Percentiles rank a stretch among this genome's conserved stretches.
phyloP scores from a whole-genome alignment of 2,329 filamentous ascomycete genomes.

The Aspergillus sojae region DNA sequence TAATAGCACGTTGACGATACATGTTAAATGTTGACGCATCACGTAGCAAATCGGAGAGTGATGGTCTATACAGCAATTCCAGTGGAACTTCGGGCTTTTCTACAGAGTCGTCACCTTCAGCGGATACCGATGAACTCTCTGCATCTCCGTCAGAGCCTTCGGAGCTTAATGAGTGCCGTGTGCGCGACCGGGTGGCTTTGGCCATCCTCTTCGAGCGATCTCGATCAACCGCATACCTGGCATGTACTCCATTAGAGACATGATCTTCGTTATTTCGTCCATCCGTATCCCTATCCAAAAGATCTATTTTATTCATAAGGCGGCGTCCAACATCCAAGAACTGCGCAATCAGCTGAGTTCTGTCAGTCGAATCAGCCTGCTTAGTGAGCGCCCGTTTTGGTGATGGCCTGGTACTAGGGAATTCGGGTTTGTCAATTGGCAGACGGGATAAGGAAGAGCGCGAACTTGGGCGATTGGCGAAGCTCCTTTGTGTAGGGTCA shows the following conservation, averaged over 20 bases:
- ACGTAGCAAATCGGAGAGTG: conserved; percentile 53
- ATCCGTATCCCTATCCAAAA: conserved; percentile 26
- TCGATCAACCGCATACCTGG: conserved; percentile 32
- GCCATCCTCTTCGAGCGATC: conserved; percentile 34
- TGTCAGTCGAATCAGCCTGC: conserved; percentile 30
- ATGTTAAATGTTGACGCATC: conserved; percentile 54
- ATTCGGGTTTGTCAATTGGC: conserved; percentile 40
- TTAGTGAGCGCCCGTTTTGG: conserved; percentile 17
- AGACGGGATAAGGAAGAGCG: conserved; percentile 48
- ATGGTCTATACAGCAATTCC: conserved; percentile 51
- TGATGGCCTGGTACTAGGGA: conserved; percentile 26
- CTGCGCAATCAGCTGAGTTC: conserved; percentile 41
- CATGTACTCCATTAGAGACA: conserved; percentile 29
- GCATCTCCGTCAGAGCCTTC: conserved; percentile 26
- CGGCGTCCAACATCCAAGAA: conserved; percentile 43
- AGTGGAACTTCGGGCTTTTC: conserved; percentile 33
- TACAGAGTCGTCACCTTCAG: conserved; percentile 27
- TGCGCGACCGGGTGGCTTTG: conserved; percentile 22
- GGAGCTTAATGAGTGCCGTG: conserved; percentile 23
- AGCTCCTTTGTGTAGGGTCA: conserved; percentile 52
- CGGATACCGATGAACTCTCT: conserved; percentile 22
- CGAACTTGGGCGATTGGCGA: conserved; percentile 43
- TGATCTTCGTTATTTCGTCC: conserved; percentile 17
- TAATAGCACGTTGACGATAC: conserved; percentile 43
- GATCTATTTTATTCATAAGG: conserved; percentile 37